Conservation (phyloP, 257 asterid genomes). For the Agastache rugosa region DNA sequence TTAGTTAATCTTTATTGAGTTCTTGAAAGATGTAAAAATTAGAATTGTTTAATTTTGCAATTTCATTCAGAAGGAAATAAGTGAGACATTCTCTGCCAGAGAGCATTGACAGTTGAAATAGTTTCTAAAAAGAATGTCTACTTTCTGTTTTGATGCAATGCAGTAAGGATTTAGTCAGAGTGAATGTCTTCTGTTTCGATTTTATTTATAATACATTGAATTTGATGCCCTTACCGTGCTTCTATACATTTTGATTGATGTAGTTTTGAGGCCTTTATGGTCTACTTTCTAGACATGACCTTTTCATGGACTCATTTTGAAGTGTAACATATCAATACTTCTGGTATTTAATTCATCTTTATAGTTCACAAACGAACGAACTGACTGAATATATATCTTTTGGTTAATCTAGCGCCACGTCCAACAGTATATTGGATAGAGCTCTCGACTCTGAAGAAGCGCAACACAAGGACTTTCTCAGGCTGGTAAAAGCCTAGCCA, state of each 20-base stretch:
- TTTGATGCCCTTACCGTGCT: neutral
- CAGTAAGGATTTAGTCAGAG: neutral
- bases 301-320: neutral
- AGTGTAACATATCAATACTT: neutral
- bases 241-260: neutral
- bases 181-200: neutral
- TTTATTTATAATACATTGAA: neutral
- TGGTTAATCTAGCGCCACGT: conserved; percentile 70
- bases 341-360: neutral
- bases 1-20: neutral
- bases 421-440: conserved; percentile 86
- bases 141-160: neutral
- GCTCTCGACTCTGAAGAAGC: conserved; percentile 97
- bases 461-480: conserved; percentile 85
- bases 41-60: neutral
- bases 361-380: neutral
- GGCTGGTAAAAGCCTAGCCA: conserved; percentile 64
- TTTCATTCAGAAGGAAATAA: neutral
- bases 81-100: neutral
- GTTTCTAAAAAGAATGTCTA: neutral
- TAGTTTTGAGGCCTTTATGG: neutral
- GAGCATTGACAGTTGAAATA: neutral
- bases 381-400: conserved; percentile 17
- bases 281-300: neutral
- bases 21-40: neutral